phyloP scores from a whole-genome alignment of 1,139 yeast genomes.

The Candida albicans region DNA sequence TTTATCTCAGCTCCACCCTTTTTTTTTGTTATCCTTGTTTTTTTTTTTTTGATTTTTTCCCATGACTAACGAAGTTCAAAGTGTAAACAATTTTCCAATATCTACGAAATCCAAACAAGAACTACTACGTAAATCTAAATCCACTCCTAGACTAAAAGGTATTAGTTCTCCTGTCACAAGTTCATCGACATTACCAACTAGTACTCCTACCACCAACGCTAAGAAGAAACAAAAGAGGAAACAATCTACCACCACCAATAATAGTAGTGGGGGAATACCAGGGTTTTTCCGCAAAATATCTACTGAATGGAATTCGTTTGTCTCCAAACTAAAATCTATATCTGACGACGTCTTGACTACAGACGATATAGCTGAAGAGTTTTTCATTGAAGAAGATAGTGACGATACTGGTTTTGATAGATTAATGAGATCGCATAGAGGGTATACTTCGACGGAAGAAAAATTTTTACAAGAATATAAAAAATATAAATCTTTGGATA shows the following conservation, averaged over 20 bases:
- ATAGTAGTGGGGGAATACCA: slow-evolving; percentile 3
- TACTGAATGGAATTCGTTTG: slow-evolving; percentile 34
- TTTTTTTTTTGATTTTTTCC: neutral
- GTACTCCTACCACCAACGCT: neutral
- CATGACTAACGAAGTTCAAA: slow-evolving; percentile 9
- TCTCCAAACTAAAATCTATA: slow-evolving; percentile 33
- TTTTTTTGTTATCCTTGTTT: neutral
- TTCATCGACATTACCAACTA: slow-evolving; percentile 1
- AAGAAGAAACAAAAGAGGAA: slow-evolving; percentile 1
- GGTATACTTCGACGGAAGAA: slow-evolving; percentile 28
- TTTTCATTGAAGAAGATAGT: slow-evolving; percentile 40
- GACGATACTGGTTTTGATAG: slow-evolving; percentile 27
- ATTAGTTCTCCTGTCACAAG: neutral
- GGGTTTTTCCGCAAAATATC: slow-evolving; percentile 34
- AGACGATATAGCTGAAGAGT: slow-evolving; percentile 43
- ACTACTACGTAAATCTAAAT: slow-evolving; percentile 11
- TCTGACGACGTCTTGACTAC: slow-evolving; percentile 45
- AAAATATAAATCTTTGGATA: slow-evolving; percentile 36
- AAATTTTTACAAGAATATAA: slow-evolving; percentile 35
- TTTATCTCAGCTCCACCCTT: neutral
- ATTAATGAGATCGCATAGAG: slow-evolving; percentile 21
- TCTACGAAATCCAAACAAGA: slow-evolving; percentile 1
- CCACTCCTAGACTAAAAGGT: slow-evolving; percentile 11
- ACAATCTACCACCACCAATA: neutral
- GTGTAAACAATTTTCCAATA: slow-evolving; percentile 2